Evolutionary conservation across 768 basidiomycete genomes (phyloP), one percentile per base, ranked within the genome.

Genomic region (Psilocybe tampanensis): DNA sequence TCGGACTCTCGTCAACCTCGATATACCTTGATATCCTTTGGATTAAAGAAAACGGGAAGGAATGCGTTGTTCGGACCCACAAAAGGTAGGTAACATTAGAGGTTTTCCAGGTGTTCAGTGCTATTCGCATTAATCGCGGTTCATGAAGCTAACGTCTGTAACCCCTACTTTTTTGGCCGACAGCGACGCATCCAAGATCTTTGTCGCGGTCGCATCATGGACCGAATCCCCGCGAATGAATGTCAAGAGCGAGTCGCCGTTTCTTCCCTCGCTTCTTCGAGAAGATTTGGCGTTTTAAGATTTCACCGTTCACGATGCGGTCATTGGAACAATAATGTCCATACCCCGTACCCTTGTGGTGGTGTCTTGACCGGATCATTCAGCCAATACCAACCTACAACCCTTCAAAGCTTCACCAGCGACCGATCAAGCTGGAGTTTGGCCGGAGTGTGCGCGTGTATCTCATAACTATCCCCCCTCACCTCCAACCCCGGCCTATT

Each of bases 1-100:
- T 87, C 60, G 88, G 88, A 2, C 56, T 78, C 39, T 80, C 82
- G 3, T 71, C 72, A 8, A 77, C 86, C 1, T 73, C 76, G 45
- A 76, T 75, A 2, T 80, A 85, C 57, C 56, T 89, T 29, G 88
- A 90, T 62, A 68, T 90, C 9, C 70, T 90, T 17, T 85, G 82
- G 77, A 62, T 86, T 8, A 67, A 75, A 8, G 69, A 74, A 2
- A 69, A 75, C 8, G 80, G 80, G 1, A 59, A 59, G 2, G 72
- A 76, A 49, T 72, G 68, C 33, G 73, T 83, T 9, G 59, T 84
- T 24, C 76, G 83, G 39, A 62, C 76, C 8, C 65, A 70, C 3
- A 65, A 72, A 60, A 71, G 65, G 84, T 84, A 57, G 55, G 32
- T 29, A 33, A 29, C 29, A 29, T 29, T 23, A 22, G n/a, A 26